phyloP scores from a whole-genome alignment of 345 rosid species.

The Arabis hirsuta region DNA sequence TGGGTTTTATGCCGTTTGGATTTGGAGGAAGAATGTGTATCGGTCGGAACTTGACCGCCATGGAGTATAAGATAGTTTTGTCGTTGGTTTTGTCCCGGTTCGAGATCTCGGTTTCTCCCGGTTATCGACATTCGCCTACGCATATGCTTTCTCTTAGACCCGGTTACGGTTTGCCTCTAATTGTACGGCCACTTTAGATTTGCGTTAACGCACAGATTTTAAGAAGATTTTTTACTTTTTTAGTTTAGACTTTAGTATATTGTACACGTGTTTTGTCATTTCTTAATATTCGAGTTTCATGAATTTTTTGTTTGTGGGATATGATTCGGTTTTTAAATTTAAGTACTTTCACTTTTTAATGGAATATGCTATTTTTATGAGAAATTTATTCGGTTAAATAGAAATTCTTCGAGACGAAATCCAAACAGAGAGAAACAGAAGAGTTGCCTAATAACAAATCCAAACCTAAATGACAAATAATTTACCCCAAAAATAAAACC shows the following conservation, averaged over 20 bases:
- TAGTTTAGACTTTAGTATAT: neutral
- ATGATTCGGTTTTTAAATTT: neutral
- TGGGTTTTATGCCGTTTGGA: constrained; percentile 95
- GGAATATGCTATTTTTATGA: too few relatives aligned
- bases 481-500: too few relatives aligned
- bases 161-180: constrained; percentile 67
- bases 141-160: constrained; percentile 81
- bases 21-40: constrained; percentile 97
- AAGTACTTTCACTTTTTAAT: neutral
- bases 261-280: constrained; percentile 6
- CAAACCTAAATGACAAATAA: too few relatives aligned
- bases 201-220: neutral
- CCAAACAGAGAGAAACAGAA: too few relatives aligned
- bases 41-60: constrained; percentile 66
- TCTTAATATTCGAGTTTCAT: neutral
- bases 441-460: too few relatives aligned
- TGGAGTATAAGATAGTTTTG: constrained; percentile 82
- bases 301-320: neutral
- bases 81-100: constrained; percentile 70
- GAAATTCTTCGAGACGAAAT: too few relatives aligned
- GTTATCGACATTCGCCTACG: constrained; percentile 70
- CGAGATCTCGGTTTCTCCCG: constrained; percentile 65
- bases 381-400: too few relatives aligned
- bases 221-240: neutral
- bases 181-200: constrained; percentile 53